A percentile compares a stretch with the other conserved stretches of the same genome.
These are phyloP conservation scores for Coemansia sp. DNA, from an alignment of 192 early-diverging fungal species.

Conservation along the genomic window DNA sequence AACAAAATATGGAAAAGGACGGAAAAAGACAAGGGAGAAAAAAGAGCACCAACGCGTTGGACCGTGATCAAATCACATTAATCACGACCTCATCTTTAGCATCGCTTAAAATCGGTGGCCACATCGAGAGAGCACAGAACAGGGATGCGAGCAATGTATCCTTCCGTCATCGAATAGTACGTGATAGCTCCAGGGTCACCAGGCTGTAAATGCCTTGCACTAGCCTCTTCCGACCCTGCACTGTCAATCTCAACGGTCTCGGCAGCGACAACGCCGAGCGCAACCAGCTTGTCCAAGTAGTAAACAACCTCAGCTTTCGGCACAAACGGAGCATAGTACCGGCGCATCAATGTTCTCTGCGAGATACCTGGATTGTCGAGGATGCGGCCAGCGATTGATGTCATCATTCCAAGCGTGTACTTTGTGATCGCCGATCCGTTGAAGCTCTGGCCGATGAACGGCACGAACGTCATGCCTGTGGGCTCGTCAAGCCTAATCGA, in stretches of 20 bases:
- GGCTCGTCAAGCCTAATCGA: not conserved
- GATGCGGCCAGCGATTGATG: conserved; percentile 25
- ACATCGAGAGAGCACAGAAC: not conserved
- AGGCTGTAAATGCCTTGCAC: not conserved
- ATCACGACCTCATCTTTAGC: not conserved
- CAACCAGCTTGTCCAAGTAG: conserved; percentile 24
- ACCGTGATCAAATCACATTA: not conserved
- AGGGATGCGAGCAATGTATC: conserved; percentile 11
- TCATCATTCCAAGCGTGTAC: conserved; percentile 20
- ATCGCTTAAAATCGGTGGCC: not conserved
- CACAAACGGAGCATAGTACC: conserved; percentile 37
- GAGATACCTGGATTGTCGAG: conserved; percentile 38
- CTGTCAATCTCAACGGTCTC: conserved; percentile 11
- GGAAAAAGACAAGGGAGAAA: not conserved
- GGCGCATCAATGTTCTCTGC: conserved; percentile 27
- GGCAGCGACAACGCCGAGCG: conserved; percentile 16
- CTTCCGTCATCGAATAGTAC: conserved; percentile 18
- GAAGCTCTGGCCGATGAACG: conserved; percentile 35
- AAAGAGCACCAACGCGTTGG: not conserved
- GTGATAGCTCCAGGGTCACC: conserved; percentile 12
- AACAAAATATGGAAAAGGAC: conserved; percentile 11
- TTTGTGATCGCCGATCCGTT: conserved; percentile 22
- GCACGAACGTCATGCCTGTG: conserved; percentile 8
- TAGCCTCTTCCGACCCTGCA: not conserved
- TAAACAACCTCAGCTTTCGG: conserved; percentile 26